A percentile compares a stretch with the other conserved stretches of the same genome.
These are phyloP conservation scores for Gloeophyllum trabeum DNA, from an alignment of 768 basidiomycete species.

Conservation along the genomic window DNA sequence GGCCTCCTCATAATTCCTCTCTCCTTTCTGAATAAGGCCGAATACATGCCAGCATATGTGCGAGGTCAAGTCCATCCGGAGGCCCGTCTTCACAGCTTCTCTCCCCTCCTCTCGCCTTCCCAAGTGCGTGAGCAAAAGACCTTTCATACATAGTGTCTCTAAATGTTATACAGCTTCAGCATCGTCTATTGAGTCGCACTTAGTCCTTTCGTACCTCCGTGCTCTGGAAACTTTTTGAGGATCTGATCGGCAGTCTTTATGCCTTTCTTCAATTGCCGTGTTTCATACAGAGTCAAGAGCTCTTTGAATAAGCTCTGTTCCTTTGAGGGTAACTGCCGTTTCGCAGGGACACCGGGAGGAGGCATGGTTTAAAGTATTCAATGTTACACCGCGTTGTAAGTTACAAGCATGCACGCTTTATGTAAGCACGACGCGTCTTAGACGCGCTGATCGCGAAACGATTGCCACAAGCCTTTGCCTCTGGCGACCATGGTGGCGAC, in stretches of 20 bases:
- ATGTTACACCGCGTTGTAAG: slow-evolving; percentile 10
- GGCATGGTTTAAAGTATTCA: too few species aligned
- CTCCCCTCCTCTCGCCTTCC: slow-evolving; percentile 73
- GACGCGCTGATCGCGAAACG: not conserved
- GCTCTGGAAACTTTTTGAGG: slow-evolving; percentile 90
- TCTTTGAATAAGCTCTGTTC: slow-evolving; percentile 82
- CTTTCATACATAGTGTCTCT: slow-evolving; percentile 98
- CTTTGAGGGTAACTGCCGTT: slow-evolving; percentile 65
- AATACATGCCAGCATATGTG: slow-evolving; percentile 99
- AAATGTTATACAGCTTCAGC: slow-evolving; percentile 4
- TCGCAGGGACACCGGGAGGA: slow-evolving; percentile 19
- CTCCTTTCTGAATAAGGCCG: slow-evolving; percentile 87
- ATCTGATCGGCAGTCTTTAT: slow-evolving; percentile 88
- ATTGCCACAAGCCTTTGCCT: too few species aligned
- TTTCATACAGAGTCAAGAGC: slow-evolving; percentile 79
- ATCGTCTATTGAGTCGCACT: not conserved
- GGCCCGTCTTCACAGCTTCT: slow-evolving; percentile 76
- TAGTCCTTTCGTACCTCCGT: slow-evolving; percentile 70
- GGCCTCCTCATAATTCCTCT: slow-evolving; percentile 92
- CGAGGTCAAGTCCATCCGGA: slow-evolving; percentile 69
- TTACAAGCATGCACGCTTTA: slow-evolving; percentile 1
- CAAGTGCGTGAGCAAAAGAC: slow-evolving; percentile 74
- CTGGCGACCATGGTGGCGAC: slow-evolving; percentile 54
- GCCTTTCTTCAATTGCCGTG: slow-evolving; percentile 79
- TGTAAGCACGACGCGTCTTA: not conserved